Conservation (phyloP, 1,284 basidiomycete species). For the Mycena sp. region DNA sequence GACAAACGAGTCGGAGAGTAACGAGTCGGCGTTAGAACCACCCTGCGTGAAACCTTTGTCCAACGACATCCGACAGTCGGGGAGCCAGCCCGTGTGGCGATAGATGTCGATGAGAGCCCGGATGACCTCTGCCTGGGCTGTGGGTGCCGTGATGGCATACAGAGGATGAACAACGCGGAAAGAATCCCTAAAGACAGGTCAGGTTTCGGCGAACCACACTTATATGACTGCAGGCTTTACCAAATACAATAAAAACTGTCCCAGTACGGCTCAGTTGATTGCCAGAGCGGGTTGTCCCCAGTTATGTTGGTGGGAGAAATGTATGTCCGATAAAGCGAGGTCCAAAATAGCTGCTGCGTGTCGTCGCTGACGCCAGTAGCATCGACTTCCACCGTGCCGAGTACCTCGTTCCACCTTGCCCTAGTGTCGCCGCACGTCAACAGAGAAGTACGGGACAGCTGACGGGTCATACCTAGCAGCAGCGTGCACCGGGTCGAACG, state of each 20-base stretch:
- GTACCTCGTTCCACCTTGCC: constrained; percentile 63
- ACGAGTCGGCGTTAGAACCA: constrained; percentile 70
- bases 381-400: constrained; percentile 64
- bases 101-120: constrained; percentile 74
- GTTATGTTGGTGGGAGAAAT: constrained; percentile 73
- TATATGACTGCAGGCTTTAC: neutral
- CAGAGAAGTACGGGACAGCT: neutral
- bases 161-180: constrained; percentile 68
- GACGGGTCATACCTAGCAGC: constrained; percentile 30
- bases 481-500: constrained; percentile 58
- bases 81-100: constrained; percentile 67
- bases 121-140: constrained; percentile 64
- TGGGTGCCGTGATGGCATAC: constrained; percentile 69
- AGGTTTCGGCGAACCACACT: neutral
- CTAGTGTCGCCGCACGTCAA: constrained; percentile 40
- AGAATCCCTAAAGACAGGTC: constrained; percentile 58
- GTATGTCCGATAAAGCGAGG: constrained; percentile 71
- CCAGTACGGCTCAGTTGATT: constrained; percentile 70
- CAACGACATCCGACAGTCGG: constrained; percentile 62
- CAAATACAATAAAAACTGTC: constrained; percentile 77
- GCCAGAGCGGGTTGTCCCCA: constrained; percentile 74
- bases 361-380: constrained; percentile 56
- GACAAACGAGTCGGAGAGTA: constrained; percentile 71
- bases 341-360: constrained; percentile 64
- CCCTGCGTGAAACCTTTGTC: constrained; percentile 60